These are phyloP conservation scores for Penicillium sp. DNA, from an alignment of 2,329 filamentous ascomycete genomes.

Conservation along the genomic window DNA sequence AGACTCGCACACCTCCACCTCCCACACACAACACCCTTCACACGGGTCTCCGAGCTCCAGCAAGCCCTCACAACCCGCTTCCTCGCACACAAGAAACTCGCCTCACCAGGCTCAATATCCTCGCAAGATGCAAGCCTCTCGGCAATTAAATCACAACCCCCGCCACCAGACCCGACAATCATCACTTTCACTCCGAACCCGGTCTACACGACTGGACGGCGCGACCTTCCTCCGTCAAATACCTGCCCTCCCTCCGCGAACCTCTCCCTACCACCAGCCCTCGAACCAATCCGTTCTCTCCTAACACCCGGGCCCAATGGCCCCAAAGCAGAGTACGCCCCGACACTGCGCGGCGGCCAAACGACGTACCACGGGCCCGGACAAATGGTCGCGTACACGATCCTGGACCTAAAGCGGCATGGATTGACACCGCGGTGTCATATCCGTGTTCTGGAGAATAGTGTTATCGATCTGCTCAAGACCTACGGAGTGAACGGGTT, in stretches of 20 bases:
- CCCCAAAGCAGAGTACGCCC: constrained; percentile 60
- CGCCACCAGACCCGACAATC: constrained; percentile 64
- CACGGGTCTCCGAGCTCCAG: constrained; percentile 56
- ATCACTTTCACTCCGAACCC: constrained; percentile 80
- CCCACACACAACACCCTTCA: constrained; percentile 54
- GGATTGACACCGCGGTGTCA: constrained; percentile 70
- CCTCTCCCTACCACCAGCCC: constrained; percentile 37
- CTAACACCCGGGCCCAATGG: constrained; percentile 26
- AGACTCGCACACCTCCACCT: constrained; percentile 62
- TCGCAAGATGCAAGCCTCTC: constrained; percentile 22
- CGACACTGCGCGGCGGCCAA: constrained; percentile 79
- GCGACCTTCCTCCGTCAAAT: constrained; percentile 58
- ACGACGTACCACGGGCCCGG: constrained; percentile 95
- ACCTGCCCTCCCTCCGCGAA: constrained; percentile 33
- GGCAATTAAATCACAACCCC: constrained; percentile 21
- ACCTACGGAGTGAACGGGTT: constrained; percentile 61
- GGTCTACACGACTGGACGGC: constrained; percentile 86
- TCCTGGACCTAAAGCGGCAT: constrained; percentile 74
- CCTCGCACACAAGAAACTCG: constrained; percentile 59
- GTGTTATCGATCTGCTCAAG: constrained; percentile 65
- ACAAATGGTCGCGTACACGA: constrained; percentile 87
- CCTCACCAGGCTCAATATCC: constrained; percentile 22
- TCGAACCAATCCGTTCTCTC: constrained; percentile 39
- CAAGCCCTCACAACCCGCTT: constrained; percentile 55
- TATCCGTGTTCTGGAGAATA: constrained; percentile 73